Conservation (phyloP, 345 rosid species). For the Eucalyptus marginata region DNA sequence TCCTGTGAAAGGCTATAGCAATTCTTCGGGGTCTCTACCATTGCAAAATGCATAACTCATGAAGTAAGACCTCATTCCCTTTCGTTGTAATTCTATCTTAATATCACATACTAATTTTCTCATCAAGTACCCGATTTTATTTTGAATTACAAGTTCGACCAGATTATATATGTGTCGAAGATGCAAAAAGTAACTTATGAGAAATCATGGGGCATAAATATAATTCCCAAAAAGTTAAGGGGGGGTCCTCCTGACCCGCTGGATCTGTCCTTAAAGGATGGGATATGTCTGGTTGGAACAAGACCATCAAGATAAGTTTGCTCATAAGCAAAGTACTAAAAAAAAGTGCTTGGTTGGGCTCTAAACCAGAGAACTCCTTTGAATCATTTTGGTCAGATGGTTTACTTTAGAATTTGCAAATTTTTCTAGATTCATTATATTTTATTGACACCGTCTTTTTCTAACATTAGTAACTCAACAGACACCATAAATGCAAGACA, state of each 20-base stretch:
- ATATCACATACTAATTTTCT: background rate
- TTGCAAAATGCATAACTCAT: background rate
- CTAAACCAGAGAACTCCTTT: background rate
- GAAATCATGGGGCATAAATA: background rate
- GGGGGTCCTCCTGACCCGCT: background rate
- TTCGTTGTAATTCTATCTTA: background rate
- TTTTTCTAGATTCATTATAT: background rate
- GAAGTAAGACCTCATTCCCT: background rate
- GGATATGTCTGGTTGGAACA: background rate
- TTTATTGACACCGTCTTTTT: background rate
- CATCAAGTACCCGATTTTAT: background rate
- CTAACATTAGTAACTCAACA: background rate
- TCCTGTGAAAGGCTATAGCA: background rate
- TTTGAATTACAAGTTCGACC: background rate
- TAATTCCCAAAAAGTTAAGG: background rate
- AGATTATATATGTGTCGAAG: background rate
- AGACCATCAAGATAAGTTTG: background rate
- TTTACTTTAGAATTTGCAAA: background rate
- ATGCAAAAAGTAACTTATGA: background rate
- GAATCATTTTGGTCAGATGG: background rate
- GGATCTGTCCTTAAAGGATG: background rate
- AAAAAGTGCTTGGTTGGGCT: background rate
- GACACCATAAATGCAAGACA: background rate
- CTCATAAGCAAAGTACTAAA: background rate
- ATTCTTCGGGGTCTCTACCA: background rate